These are phyloP conservation scores for Lagenaria siceraria DNA, from an alignment of 306 rosid genomes.

Conservation along the genomic window DNA sequence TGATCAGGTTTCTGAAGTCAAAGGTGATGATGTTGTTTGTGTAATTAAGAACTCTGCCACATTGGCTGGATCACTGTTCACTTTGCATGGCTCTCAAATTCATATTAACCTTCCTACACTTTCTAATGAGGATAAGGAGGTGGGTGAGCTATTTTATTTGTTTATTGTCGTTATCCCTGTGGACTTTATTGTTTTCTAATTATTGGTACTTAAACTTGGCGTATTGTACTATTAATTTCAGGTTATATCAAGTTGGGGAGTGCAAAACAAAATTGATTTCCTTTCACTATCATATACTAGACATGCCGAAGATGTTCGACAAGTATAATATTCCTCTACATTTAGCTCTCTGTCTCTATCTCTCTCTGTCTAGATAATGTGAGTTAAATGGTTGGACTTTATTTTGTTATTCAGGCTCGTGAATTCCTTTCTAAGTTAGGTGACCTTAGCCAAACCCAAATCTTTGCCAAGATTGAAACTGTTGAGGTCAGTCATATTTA, in stretches of 20 bases:
- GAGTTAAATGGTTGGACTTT: neutral
- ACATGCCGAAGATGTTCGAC: slow-evolving; percentile 49
- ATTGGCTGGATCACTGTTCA: slow-evolving; percentile 79
- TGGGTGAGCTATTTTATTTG: neutral
- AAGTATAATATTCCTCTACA: slow-evolving; percentile 11
- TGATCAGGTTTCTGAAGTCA: slow-evolving; percentile 73
- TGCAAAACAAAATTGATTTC: slow-evolving; percentile 39
- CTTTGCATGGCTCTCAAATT: slow-evolving; percentile 86
- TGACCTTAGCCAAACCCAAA: slow-evolving; percentile 42
- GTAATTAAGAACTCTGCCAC: slow-evolving; percentile 78
- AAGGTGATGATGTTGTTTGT: slow-evolving; percentile 74
- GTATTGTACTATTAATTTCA: slow-evolving; percentile 8
- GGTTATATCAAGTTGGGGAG: slow-evolving; percentile 42
- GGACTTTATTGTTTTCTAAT: neutral
- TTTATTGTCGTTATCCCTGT: neutral
- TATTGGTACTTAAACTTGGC: neutral
- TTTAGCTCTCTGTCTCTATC: neutral
- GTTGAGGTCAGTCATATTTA: slow-evolving; percentile 21
- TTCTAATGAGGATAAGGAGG: slow-evolving; percentile 81
- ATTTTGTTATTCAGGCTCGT: slow-evolving; percentile 24
- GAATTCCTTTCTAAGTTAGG: slow-evolving; percentile 32
- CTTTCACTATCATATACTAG: slow-evolving; percentile 42
- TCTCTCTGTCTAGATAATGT: neutral
- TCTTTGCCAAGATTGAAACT: slow-evolving; percentile 43
- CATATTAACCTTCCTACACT: slow-evolving; percentile 89